Evolutionary conservation across 495 filamentous ascomycete species (phyloP), one percentile per base, ranked within the genome.

Genomic region (Cladorrhinum samala): DNA sequence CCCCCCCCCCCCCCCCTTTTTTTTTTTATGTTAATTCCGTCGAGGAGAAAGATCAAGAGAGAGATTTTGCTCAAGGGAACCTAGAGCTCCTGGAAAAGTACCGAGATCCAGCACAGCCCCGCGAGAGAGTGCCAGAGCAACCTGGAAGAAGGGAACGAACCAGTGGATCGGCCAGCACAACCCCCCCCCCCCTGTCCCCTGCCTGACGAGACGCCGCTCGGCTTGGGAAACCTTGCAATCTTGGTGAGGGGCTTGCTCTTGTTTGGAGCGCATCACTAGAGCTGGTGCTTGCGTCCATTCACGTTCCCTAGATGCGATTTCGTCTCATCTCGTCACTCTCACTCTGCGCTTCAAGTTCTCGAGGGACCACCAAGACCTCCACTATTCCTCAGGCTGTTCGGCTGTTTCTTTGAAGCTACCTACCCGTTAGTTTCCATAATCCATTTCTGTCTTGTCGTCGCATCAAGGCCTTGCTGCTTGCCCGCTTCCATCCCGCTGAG

Each of bases 241-340:
- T 33, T 11, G 11, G 27, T 33, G 27, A 33, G 27, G 27, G 27
- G 27, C 27, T 33, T n/a, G n/a, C 27, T 33, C 27, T 33, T 33
- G 27, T 6, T 6, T 33, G 20, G 38, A 38, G 54, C 23, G 18
- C 49, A 27, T 8, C 36, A 17, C 46, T 18, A 30, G 14, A 47
- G 52, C 37, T 41, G 11, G n/a, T n/a, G n/a, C n/a, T n/a, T 9
- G 17, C 20, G 11, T 27, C 40, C 49, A 52, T 46, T 52, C 41
- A 44, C 38, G 36, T 50, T 37, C 46, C 49, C 36, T n/a, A n/a
- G 39, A 53, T 50, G 55, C 44, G 19, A 57, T 57, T 57, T 57
- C 55, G 55, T 53, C 55, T 57, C 55, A 42, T 53, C 50, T 42
- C 46, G 9, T 33, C 27, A 33, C 27, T 33, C 6, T 6, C 5